Evolutionary conservation across 2,329 filamentous ascomycete species (phyloP).

Genomic region (Exophiala bonariae): DNA sequence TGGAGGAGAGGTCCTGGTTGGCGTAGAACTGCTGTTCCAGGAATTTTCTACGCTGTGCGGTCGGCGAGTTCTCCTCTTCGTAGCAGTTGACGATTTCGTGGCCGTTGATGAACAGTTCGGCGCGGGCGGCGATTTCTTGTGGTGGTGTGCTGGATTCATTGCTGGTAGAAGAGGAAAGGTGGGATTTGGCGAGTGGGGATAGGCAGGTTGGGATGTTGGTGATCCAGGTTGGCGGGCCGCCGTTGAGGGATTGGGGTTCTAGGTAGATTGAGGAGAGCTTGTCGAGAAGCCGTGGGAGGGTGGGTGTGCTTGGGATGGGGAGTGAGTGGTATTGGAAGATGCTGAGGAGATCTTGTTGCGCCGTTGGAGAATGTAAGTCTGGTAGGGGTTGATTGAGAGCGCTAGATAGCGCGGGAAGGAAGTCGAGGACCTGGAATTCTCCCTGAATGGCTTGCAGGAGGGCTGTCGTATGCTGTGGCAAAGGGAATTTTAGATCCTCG

Average conservation of each 20-base stretch:
- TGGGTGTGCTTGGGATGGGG: slow-evolving; percentile 52
- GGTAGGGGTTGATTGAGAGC: slow-evolving; percentile 67
- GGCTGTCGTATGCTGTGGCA: neutral
- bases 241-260: slow-evolving; percentile 68
- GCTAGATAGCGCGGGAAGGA: slow-evolving; percentile 75
- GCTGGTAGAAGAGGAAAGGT: slow-evolving; percentile 56
- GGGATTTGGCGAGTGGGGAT: slow-evolving; percentile 87
- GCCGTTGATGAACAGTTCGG: slow-evolving; percentile 78
- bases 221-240: slow-evolving; percentile 72
- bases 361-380: slow-evolving; percentile 55
- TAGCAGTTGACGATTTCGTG: slow-evolving; percentile 94
- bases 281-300: slow-evolving; percentile 74
- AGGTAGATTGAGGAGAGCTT: slow-evolving; percentile 73
- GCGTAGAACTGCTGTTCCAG: slow-evolving; percentile 53
- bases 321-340: slow-evolving; percentile 55
- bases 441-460: slow-evolving; percentile 45
- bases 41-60: slow-evolving; percentile 83
- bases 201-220: slow-evolving; percentile 86
- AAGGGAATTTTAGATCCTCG: neutral
- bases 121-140: slow-evolving; percentile 69
- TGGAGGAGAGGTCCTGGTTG: slow-evolving; percentile 1
- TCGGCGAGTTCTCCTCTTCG: slow-evolving; percentile 94
- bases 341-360: slow-evolving; percentile 58
- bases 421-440: slow-evolving; percentile 69
- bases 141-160: slow-evolving; percentile 53